A percentile compares a stretch with the other conserved stretches of the same genome.
Conservation (phyloP, 805 yeast genomes). For the Lipomyces spencermartinsiae region DNA sequence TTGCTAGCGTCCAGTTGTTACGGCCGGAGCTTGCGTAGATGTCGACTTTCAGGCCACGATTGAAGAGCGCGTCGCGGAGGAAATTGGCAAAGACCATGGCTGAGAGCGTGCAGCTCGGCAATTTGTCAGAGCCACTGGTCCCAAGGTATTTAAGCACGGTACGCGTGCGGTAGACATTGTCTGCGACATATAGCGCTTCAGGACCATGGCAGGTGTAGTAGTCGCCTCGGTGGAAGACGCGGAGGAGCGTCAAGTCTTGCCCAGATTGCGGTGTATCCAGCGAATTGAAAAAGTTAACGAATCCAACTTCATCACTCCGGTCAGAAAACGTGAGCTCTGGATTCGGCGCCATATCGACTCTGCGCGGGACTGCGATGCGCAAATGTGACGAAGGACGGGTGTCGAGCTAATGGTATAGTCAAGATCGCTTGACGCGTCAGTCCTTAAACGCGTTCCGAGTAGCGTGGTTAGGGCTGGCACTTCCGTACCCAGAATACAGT, state of each 20-base stretch:
- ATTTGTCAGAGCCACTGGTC: slow-evolving; percentile 49
- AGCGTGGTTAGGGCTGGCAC: not conserved
- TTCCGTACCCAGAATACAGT: too few relatives aligned
- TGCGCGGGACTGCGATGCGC: not conserved
- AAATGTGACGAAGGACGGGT: not conserved
- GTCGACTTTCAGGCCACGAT: slow-evolving; percentile 77
- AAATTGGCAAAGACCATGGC: slow-evolving; percentile 72
- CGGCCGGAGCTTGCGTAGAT: slow-evolving; percentile 57
- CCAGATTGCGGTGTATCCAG: slow-evolving; percentile 18
- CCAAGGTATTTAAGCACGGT: slow-evolving; percentile 69
- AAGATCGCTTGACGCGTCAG: too few relatives aligned
- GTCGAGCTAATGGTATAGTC: too few relatives aligned
- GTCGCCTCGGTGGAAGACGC: slow-evolving; percentile 50
- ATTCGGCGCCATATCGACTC: slow-evolving; percentile 43
- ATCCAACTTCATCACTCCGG: slow-evolving; percentile 53
- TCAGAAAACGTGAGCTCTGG: slow-evolving; percentile 67
- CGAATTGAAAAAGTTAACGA: slow-evolving; percentile 41
- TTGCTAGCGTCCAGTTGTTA: slow-evolving; percentile 58
- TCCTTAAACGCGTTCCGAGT: not conserved
- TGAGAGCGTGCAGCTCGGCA: slow-evolving; percentile 76
- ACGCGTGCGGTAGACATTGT: slow-evolving; percentile 78
- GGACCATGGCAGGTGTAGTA: slow-evolving; percentile 76
- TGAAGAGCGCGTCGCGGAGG: slow-evolving; percentile 69
- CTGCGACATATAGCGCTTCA: slow-evolving; percentile 86
- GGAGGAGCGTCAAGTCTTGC: slow-evolving; percentile 24